Conservation (phyloP, 768 basidiomycete genomes). For the Collybia mongolica region DNA sequence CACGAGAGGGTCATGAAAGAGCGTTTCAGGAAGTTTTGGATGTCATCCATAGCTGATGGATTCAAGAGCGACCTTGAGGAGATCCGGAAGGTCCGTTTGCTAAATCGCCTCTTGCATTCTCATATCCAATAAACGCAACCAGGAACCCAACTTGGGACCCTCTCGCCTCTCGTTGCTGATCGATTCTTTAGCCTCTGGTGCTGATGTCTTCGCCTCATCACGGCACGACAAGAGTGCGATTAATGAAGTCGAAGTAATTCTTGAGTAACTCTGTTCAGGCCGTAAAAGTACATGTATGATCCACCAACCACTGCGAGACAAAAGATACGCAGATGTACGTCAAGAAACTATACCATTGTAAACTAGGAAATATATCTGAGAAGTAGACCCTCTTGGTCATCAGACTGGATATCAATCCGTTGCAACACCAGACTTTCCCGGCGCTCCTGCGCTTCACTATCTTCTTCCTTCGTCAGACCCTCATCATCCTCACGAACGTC, state of each 20-base stretch:
- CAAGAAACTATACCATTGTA: too few species aligned
- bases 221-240: constrained; percentile 26
- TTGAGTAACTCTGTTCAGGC: constrained; percentile 32
- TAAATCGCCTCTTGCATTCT: background rate
- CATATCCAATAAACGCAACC: background rate
- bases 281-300: background rate
- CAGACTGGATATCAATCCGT: background rate
- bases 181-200: constrained; percentile 79
- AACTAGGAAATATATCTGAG: too few species aligned
- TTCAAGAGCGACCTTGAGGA: constrained; percentile 84
- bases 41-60: constrained; percentile 77
- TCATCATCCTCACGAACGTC: constrained; percentile 3
- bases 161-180: constrained; percentile 74
- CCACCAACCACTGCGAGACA: too few species aligned
- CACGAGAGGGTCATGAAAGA: constrained; percentile 57
- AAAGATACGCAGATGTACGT: too few species aligned
- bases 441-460: constrained; percentile 2
- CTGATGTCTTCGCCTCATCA: constrained; percentile 60
- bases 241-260: constrained; percentile 78
- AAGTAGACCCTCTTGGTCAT: too few species aligned
- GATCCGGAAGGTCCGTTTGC: constrained; percentile 65
- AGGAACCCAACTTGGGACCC: constrained; percentile 66
- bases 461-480: constrained; percentile 1
- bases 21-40: constrained; percentile 83
- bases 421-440: constrained; percentile 7